Conservation (phyloP, 306 rosid species). For the Coriaria nepalensis region DNA sequence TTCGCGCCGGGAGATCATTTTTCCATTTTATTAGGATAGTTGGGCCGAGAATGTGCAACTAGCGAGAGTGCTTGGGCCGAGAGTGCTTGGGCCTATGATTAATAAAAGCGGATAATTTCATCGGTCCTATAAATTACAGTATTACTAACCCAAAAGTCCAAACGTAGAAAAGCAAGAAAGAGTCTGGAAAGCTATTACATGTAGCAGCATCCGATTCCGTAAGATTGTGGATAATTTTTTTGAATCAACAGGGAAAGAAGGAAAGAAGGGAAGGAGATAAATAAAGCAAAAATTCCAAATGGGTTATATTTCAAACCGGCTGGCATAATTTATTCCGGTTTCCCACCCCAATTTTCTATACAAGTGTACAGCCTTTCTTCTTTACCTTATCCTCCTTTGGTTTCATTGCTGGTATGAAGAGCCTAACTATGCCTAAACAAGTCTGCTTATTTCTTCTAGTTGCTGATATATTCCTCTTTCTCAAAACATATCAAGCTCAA, state of each 20-base stretch:
- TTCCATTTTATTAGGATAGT: no score
- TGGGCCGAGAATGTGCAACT: no score
- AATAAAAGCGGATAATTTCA: no score
- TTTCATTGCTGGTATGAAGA: constrained; percentile 4
- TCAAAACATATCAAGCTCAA: no score
- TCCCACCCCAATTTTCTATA: no score
- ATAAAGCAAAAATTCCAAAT: constrained; percentile 29
- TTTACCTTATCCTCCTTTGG: constrained; percentile 11
- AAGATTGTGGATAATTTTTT: constrained; percentile 17
- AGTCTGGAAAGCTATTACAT: neutral
- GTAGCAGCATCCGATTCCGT: constrained; percentile 50
- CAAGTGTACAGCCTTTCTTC: neutral
- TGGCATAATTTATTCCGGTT: constrained; percentile 40
- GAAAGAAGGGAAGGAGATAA: constrained; percentile 19
- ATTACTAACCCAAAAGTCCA: no score
- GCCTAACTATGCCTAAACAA: neutral
- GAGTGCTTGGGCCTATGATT: no score
- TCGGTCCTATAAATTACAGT: no score
- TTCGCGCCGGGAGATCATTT: no score
- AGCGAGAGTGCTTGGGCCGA: no score
- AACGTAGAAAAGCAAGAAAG: constrained; percentile 16
- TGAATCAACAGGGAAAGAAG: constrained; percentile 9
- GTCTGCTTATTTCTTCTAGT: no score
- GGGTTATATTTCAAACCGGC: constrained; percentile 15
- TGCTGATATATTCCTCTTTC: no score